A percentile compares a stretch with the other conserved stretches of the same genome.
phyloP scores from a whole-genome alignment of 768 basidiomycete genomes.

The Calocera cornea region DNA sequence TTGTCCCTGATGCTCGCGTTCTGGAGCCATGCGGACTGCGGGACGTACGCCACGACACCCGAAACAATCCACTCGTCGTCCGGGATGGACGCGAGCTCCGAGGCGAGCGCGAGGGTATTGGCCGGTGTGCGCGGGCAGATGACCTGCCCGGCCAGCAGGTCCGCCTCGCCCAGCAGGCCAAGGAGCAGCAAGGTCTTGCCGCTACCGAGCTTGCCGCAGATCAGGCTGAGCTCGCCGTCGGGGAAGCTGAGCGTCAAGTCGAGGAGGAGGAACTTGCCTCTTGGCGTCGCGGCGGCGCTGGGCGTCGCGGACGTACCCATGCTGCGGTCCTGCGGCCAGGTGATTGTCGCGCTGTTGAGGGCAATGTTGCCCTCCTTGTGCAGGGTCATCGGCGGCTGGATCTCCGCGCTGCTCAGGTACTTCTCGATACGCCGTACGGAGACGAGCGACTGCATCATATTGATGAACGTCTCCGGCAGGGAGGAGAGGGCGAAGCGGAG shows the following conservation, averaged over 20 bases:
- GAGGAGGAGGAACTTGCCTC: conserved; percentile 61
- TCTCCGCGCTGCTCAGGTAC: conserved; percentile 65
- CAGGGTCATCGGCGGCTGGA: conserved; percentile 47
- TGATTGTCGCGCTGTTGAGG: conserved; percentile 73
- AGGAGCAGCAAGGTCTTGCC: conserved; percentile 80
- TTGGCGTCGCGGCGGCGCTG: conserved; percentile 46
- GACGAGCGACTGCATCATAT: conserved; percentile 72
- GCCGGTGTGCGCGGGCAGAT: conserved; percentile 75
- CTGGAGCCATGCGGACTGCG: conserved; percentile 29
- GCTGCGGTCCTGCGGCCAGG: conserved; percentile 72
- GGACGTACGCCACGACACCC: conserved; percentile 77
- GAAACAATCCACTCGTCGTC: conserved; percentile 62
- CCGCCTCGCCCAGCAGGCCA: conserved; percentile 76
- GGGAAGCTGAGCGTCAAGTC: conserved; percentile 72
- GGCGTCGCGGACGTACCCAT: conserved; percentile 24
- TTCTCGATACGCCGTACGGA: conserved; percentile 85
- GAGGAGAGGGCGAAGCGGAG: conserved; percentile 80
- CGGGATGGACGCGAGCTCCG: conserved; percentile 26
- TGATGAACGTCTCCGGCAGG: conserved; percentile 82
- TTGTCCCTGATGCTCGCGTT: conserved; percentile 41
- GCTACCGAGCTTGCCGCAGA: conserved; percentile 67
- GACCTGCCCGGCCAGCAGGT: conserved; percentile 67
- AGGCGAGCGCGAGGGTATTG: conserved; percentile 53
- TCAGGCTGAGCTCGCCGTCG: conserved; percentile 57
- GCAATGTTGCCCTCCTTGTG: conserved; percentile 46